Conservation (phyloP, 2,329 filamentous ascomycete species). For the Venturia oleaginea region DNA sequence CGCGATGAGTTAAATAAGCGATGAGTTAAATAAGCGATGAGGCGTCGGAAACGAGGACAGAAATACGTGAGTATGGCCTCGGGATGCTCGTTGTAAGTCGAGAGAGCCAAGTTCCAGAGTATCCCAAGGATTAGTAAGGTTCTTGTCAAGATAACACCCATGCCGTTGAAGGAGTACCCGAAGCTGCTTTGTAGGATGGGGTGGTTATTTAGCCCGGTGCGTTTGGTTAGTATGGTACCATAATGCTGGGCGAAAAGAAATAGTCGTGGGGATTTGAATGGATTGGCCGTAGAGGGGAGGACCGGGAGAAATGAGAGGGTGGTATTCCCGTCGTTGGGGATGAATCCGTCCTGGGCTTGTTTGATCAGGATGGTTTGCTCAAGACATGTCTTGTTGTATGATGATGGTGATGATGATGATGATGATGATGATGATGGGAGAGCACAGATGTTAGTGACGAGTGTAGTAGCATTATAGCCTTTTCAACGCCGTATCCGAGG, state of each 20-base stretch:
- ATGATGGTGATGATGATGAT: too few species aligned
- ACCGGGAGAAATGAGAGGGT: background rate
- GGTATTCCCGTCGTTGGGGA: background rate
- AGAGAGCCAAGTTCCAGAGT: background rate
- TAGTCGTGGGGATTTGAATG: background rate
- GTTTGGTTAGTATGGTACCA: background rate
- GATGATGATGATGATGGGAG: background rate
- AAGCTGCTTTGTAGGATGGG: background rate
- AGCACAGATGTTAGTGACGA: background rate
- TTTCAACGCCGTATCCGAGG: too few species aligned
- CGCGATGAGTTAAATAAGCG: background rate
- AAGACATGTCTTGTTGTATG: background rate
- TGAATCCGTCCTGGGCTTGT: background rate
- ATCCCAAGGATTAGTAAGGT: background rate
- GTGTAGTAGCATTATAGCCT: background rate
- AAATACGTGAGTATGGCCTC: background rate
- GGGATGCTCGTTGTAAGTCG: background rate
- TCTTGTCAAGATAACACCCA: background rate
- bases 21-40: too few species aligned
- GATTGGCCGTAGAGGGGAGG: background rate
- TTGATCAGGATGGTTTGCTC: background rate
- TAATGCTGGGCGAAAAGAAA: background rate
- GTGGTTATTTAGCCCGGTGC: background rate
- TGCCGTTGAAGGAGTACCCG: background rate
- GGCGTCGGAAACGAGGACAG: background rate